Percentiles rank a stretch among this genome's conserved stretches.
Conservation (phyloP, 306 rosid genomes). For the Glycine soja region DNA sequence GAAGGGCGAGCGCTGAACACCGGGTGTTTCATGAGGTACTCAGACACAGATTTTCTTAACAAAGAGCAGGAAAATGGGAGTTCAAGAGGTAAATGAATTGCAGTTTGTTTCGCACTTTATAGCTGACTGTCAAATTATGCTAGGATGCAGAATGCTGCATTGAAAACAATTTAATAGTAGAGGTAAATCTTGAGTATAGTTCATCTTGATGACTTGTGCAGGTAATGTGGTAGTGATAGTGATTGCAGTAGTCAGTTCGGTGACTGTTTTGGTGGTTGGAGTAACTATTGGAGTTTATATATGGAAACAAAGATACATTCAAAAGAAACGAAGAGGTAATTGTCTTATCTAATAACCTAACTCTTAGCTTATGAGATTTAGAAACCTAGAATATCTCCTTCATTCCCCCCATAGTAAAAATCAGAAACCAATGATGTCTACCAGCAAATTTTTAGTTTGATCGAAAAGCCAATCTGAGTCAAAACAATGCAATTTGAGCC, state of each 20-base stretch:
- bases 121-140: constrained; percentile 16
- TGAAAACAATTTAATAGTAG: neutral
- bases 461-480: neutral
- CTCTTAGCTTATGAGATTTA: constrained; percentile 11
- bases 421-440: neutral
- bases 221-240: constrained; percentile 61
- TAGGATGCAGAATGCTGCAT: constrained; percentile 27
- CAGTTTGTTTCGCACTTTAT: neutral
- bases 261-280: constrained; percentile 64
- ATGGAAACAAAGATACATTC: constrained; percentile 78
- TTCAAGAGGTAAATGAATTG: constrained; percentile 60
- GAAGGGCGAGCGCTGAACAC: constrained; percentile 83
- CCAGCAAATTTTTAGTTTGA: neutral
- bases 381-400: neutral
- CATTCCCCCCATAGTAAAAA: neutral
- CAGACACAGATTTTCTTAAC: constrained; percentile 80
- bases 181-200: constrained; percentile 29
- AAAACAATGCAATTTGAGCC: neutral
- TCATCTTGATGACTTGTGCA: constrained; percentile 53
- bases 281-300: constrained; percentile 62
- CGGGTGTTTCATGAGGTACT: constrained; percentile 96
- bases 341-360: neutral
- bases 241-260: constrained; percentile 70
- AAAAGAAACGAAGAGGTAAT: constrained; percentile 86
- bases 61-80: constrained; percentile 52